phyloP scores from a whole-genome alignment of 225 moss, liverwort and hornwort species.

The Sphagnum tenellum region DNA sequence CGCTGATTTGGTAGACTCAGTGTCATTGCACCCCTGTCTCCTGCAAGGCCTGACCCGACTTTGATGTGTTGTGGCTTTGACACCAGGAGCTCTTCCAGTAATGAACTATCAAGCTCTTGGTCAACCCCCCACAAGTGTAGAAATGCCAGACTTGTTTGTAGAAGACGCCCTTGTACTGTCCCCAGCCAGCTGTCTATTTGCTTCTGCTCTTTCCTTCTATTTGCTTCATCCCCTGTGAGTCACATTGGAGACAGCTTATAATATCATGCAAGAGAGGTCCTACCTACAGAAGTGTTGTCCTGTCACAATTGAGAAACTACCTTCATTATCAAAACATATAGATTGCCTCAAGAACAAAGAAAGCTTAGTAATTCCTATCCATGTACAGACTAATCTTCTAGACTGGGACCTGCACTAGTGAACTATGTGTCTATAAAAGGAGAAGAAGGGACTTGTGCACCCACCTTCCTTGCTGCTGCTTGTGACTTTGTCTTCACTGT shows the following conservation, averaged over 20 bases:
- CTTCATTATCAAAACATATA: too few relatives aligned
- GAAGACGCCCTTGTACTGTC: conserved; percentile 5
- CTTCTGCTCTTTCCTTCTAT: neutral
- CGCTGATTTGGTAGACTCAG: conserved; percentile 2
- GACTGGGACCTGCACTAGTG: too few relatives aligned
- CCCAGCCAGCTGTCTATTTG: conserved; percentile 4
- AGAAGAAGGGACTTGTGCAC: neutral
- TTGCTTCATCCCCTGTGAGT: conserved; percentile 1
- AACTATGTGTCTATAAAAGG: too few relatives aligned
- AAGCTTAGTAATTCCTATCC: too few relatives aligned
- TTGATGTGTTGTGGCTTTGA: conserved; percentile 5
- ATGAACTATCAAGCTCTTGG: neutral
- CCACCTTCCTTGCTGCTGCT: conserved; percentile 1
- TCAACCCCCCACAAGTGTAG: conserved; percentile 12
- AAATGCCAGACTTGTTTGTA: conserved; percentile 10
- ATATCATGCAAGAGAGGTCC: neutral
- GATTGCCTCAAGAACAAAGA: too few relatives aligned
- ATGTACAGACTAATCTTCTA: too few relatives aligned
- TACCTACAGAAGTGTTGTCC: neutral
- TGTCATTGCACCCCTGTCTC: conserved; percentile 11
- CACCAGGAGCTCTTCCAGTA: conserved; percentile 4
- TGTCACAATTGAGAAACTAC: too few relatives aligned
- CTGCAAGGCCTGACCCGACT: conserved; percentile 7
- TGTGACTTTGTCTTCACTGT: neutral
- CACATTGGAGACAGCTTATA: neutral